Evolutionary conservation across 257 asterid species (phyloP).

Genomic region (Echites panduratus): DNA sequence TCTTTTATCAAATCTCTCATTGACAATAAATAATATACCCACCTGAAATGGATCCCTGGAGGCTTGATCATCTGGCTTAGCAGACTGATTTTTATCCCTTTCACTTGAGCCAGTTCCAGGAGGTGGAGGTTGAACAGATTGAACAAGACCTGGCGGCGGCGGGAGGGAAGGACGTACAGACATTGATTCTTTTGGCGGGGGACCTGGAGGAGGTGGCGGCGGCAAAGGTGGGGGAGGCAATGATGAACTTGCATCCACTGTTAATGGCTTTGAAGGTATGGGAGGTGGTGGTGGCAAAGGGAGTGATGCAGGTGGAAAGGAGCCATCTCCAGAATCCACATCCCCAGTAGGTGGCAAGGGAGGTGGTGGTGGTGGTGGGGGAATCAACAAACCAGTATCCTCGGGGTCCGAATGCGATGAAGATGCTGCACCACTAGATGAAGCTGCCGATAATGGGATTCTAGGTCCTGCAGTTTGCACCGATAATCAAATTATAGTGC

Average conservation of each 20-base stretch:
- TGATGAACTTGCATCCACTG: slow-evolving; percentile 33
- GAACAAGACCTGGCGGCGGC: slow-evolving; percentile 54
- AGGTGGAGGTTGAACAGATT: slow-evolving; percentile 60
- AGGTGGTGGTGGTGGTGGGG: slow-evolving; percentile 79
- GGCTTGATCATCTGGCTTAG: slow-evolving; percentile 41
- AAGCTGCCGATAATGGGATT: slow-evolving; percentile 66
- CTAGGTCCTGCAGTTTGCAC: slow-evolving; percentile 60
- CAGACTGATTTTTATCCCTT: slow-evolving; percentile 30
- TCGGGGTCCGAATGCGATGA: slow-evolving; percentile 56
- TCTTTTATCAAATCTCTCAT: neutral
- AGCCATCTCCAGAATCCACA: slow-evolving; percentile 52
- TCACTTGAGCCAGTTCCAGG: slow-evolving; percentile 60
- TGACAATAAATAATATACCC: slow-evolving; percentile 11
- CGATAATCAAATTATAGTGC: neutral
- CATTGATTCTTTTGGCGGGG: slow-evolving; percentile 74
- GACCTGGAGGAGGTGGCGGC: slow-evolving; percentile 88
- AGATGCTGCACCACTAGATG: slow-evolving; percentile 70
- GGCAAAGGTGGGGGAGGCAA: slow-evolving; percentile 59
- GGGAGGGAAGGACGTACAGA: slow-evolving; percentile 47
- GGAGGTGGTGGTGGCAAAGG: slow-evolving; percentile 95
- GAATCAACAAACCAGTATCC: slow-evolving; percentile 45
- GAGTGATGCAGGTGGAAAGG: slow-evolving; percentile 47
- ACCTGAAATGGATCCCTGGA: slow-evolving; percentile 57
- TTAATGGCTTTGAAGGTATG: slow-evolving; percentile 64
- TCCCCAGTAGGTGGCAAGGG: slow-evolving; percentile 51